Conservation (phyloP, 331 rosid species). For the Pyracantha coccinea region DNA sequence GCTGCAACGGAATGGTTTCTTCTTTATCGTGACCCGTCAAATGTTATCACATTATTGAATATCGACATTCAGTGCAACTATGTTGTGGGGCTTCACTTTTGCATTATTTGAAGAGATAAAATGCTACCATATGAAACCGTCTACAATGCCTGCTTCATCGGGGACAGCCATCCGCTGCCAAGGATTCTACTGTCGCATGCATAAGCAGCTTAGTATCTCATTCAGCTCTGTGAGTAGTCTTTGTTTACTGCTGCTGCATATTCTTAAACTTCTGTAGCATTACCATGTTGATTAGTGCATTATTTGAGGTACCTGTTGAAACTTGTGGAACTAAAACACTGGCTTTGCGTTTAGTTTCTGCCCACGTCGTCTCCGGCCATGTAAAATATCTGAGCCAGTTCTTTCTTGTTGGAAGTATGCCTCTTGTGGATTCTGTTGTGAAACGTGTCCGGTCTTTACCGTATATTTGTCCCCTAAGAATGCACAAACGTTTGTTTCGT, state of each 20-base stretch:
- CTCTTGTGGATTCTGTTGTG: background rate
- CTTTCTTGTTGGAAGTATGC: background rate
- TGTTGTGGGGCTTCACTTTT: background rate
- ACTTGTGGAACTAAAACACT: background rate
- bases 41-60: too few relatives aligned
- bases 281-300: background rate
- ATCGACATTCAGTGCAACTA: background rate
- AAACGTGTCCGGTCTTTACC: background rate
- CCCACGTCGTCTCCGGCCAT: background rate
- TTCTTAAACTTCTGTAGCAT: background rate
- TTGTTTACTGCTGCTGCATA: background rate
- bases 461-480: too few relatives aligned
- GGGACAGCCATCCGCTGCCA: background rate
- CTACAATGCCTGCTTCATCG: constrained; percentile 1
- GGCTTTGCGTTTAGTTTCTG: background rate
- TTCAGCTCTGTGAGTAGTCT: background rate
- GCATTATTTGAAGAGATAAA: background rate
- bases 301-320: background rate
- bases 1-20: background rate
- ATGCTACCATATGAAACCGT: background rate
- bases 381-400: background rate
- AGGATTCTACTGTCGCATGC: background rate
- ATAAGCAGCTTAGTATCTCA: background rate
- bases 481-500: too few relatives aligned
- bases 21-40: background rate